Conservation (phyloP, 176 grass and related monocot genomes). For the Oryza punctata region DNA sequence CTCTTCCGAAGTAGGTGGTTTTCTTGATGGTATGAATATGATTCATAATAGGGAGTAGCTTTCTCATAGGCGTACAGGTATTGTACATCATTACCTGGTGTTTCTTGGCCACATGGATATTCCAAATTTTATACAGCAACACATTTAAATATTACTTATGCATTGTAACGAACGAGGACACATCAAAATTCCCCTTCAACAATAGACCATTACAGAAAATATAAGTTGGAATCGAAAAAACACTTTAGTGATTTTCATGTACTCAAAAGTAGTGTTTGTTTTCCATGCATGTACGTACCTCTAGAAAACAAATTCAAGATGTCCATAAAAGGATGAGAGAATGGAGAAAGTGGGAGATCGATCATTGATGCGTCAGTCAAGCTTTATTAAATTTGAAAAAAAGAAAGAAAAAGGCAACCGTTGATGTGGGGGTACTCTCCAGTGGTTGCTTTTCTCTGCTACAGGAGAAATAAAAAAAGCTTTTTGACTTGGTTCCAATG, state of each 20-base stretch:
- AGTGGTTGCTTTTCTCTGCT: background rate
- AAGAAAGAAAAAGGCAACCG: too few species aligned
- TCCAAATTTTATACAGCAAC: too few species aligned
- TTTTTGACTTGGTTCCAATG: too few species aligned
- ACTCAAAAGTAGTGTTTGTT: background rate
- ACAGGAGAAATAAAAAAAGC: background rate
- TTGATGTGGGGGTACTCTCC: background rate
- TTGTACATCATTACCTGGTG: too few species aligned
- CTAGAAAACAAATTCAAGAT: background rate
- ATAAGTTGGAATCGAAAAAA: background rate
- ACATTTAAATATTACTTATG: background rate
- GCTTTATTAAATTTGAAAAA: background rate
- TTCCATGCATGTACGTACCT: background rate
- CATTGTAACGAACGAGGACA: background rate
- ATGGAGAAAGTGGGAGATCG: background rate
- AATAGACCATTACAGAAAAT: too few species aligned
- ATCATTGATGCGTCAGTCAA: background rate
- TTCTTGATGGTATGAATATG: too few species aligned
- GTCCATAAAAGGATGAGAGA: background rate
- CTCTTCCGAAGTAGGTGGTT: too few species aligned
- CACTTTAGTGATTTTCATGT: background rate
- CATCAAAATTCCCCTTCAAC: background rate
- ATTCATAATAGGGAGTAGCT: too few species aligned
- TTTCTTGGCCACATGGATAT: too few species aligned
- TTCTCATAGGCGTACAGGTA: too few species aligned